Base-by-base conservation (phyloP, 2,329 filamentous ascomycete species). In the Talaromyces albobiverticillius region DNA sequence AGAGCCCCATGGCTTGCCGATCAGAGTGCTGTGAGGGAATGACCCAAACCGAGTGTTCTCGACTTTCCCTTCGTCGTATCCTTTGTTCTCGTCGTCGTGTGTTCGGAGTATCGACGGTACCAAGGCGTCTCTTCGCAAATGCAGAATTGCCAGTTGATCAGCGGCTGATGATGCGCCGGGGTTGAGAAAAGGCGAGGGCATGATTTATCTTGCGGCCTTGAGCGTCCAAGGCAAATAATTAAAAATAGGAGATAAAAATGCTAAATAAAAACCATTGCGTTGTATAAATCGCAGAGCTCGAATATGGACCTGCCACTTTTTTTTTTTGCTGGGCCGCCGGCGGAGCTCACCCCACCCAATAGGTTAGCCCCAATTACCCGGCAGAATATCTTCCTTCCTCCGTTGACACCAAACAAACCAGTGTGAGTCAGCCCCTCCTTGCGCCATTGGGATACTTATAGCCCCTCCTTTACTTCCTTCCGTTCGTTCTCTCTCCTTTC, bases 11-110 rank as follows among this genome's bases (percentile, higher is more conserved):
- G 89, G 88, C 51, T 91, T 78, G 4, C 84, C 79, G 53, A 96
- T 81, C 43, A 93, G 74, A 0, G 89, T 92, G 10, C 82, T 87
- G 67, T 93, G 89, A 0, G 89, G 89, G 57, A 91, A 93, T 0
- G 92, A 96, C 46, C 94, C 94, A 66, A 96, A 99, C 42, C 92
- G 86, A 1, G 93, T 99, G 74, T 96, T 97, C 51, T 92, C 84
- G 2, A 90, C 87, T 45, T 85, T 86, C 32, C 88, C 88, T 67
- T 91, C 87, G 26, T 82, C 82, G 64, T 91, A 91, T 56, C 88
- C 88, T 65, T 86, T 82, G 59, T 87, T 79, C 40, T 82, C 80
- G 50, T 83, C 84, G 34, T 82, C 79, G 20, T 80, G 79, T 26
- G 82, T 76, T 59, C 82, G 79, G 25, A 92, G 82, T 57, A 89